Conservation (phyloP, 176 grass and related monocot species). For the Ananas comosus region DNA sequence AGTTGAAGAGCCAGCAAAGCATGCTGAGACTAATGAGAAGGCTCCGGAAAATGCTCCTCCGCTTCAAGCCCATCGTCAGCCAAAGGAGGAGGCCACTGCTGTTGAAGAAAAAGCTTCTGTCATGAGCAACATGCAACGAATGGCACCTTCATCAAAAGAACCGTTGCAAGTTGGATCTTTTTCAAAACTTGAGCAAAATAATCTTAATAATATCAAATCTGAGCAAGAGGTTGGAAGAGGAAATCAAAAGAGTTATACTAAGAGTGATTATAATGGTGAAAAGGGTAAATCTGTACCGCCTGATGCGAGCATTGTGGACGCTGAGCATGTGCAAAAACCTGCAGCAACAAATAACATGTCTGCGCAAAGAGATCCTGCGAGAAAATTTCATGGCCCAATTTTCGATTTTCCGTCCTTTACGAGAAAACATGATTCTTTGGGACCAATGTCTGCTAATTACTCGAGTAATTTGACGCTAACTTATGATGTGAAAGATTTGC, state of each 20-base stretch:
- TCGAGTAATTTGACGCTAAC: constrained; percentile 64
- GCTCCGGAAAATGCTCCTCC: constrained; percentile 31
- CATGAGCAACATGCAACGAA: constrained; percentile 27
- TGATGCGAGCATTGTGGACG: constrained; percentile 39
- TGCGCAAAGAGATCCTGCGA: constrained; percentile 50
- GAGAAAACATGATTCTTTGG: constrained; percentile 74
- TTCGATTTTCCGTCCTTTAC: constrained; percentile 96
- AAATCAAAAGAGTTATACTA: constrained; percentile 49
- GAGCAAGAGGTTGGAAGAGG: constrained; percentile 71
- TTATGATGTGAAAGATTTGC: constrained; percentile 91
- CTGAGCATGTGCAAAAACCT: constrained; percentile 64
- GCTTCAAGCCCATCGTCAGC: constrained; percentile 32
- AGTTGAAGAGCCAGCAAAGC: constrained; percentile 34
- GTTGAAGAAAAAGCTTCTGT: constrained; percentile 49
- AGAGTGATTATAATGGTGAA: constrained; percentile 49
- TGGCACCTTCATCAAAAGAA: constrained; percentile 50
- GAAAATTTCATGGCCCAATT: constrained; percentile 91
- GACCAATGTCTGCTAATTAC: constrained; percentile 45
- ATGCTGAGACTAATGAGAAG: constrained; percentile 42
- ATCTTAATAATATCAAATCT: constrained; percentile 48
- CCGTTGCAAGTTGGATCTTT: constrained; percentile 40
- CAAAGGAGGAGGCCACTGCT: constrained; percentile 57
- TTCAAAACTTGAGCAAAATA: constrained; percentile 42
- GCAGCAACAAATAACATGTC: constrained; percentile 40
- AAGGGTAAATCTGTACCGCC: constrained; percentile 66